Conservation (phyloP, 2,329 filamentous ascomycete genomes). For the Neofusicoccum sp. region DNA sequence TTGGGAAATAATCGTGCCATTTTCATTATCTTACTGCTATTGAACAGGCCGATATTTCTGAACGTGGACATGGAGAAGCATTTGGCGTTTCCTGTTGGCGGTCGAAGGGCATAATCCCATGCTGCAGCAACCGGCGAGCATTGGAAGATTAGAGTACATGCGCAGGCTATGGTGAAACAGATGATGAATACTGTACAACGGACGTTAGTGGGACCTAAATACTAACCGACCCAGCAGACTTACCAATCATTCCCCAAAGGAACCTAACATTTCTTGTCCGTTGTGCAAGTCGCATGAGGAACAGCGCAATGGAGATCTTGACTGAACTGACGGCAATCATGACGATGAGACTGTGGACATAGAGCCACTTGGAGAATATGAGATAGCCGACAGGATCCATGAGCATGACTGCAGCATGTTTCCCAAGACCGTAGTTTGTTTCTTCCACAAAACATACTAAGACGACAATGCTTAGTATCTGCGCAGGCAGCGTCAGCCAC, state of each 20-base stretch:
- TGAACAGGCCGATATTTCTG: constrained; percentile 50
- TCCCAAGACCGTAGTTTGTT: constrained; percentile 51
- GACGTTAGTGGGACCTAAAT: background rate
- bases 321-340: constrained; percentile 49
- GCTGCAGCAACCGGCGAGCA: constrained; percentile 50
- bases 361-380: constrained; percentile 44
- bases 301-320: constrained; percentile 53
- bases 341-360: constrained; percentile 50
- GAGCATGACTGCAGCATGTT: constrained; percentile 44
- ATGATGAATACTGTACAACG: constrained; percentile 43
- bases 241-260: constrained; percentile 48
- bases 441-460: constrained; percentile 51
- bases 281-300: constrained; percentile 49
- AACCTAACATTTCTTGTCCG: constrained; percentile 44
- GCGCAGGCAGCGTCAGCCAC: background rate
- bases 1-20: background rate
- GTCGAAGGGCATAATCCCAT: constrained; percentile 45
- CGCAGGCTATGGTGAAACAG: constrained; percentile 46
- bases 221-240: constrained; percentile 21
- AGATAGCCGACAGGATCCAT: constrained; percentile 32
- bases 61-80: constrained; percentile 48
- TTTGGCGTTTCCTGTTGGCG: constrained; percentile 36
- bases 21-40: constrained; percentile 40
- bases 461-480: constrained; percentile 21
- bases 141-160: constrained; percentile 51